A percentile compares a stretch with the other conserved stretches of the same genome.
These are phyloP conservation scores for Lachancea fermentati DNA, from an alignment of 805 yeast genomes.

Conservation along the genomic window DNA sequence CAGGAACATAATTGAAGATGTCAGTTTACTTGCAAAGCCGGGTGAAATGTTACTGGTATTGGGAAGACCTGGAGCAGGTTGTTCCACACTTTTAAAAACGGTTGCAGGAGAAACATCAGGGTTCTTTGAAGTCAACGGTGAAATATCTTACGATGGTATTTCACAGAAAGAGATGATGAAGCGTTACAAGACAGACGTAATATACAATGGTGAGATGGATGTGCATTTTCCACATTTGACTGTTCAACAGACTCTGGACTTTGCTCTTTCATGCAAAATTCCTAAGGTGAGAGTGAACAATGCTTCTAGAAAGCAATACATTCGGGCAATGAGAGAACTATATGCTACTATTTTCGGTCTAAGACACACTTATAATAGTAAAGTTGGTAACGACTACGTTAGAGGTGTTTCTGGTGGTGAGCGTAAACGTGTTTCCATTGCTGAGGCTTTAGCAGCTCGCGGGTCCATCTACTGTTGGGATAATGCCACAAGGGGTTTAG, in stretches of 20 bases:
- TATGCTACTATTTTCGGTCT: constrained; percentile 45
- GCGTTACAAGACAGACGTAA: constrained; percentile 49
- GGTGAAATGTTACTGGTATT: constrained; percentile 68
- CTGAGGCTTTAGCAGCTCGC: constrained; percentile 57
- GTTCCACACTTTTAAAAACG: constrained; percentile 62
- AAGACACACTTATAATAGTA: constrained; percentile 47
- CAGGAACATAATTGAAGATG: constrained; percentile 36
- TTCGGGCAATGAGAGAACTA: constrained; percentile 36
- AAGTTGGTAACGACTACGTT: constrained; percentile 51
- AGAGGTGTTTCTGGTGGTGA: constrained; percentile 75
- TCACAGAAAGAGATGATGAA: constrained; percentile 53
- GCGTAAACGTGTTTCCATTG: constrained; percentile 68
- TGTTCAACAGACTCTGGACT: constrained; percentile 64
- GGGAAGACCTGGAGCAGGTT: constrained; percentile 78
- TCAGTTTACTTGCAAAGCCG: constrained; percentile 43
- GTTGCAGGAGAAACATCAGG: constrained; percentile 52
- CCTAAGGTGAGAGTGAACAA: constrained; percentile 50
- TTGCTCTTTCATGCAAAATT: constrained; percentile 65
- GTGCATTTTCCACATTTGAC: constrained; percentile 73
- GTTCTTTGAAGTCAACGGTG: constrained; percentile 46
- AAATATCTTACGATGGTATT: constrained; percentile 57
- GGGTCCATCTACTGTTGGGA: constrained; percentile 61
- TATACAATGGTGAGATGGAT: constrained; percentile 60
- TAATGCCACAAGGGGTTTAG: constrained; percentile 74
- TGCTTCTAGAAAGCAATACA: constrained; percentile 43